Percentiles rank a stretch among this genome's conserved stretches.
These are phyloP conservation scores for Mycena maculata DNA, from an alignment of 768 basidiomycete genomes.

Conservation along the genomic window DNA sequence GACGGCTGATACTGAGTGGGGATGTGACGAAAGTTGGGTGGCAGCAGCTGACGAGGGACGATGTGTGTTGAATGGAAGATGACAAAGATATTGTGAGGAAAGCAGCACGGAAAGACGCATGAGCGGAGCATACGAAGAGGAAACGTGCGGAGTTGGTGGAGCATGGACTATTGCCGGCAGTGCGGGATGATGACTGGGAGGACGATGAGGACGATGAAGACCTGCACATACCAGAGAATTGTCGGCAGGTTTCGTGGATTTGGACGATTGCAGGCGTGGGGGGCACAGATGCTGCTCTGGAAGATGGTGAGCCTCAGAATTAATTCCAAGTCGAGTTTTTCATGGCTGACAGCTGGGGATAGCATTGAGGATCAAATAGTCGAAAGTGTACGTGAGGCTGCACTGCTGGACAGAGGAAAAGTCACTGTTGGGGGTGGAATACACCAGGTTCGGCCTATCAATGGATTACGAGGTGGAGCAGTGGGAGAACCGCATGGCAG, in stretches of 20 bases:
- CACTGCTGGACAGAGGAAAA: not conserved
- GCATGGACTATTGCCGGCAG: not conserved
- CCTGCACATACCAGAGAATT: not conserved
- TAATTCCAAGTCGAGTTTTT: no score
- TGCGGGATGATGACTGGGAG: not conserved
- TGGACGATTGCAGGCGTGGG: not conserved
- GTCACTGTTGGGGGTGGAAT: not conserved
- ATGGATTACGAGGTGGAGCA: not conserved
- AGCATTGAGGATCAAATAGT: not conserved
- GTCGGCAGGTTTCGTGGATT: not conserved
- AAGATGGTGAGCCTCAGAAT: not conserved
- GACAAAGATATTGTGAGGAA: not conserved
- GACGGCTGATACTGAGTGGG: not conserved
- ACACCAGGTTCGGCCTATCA: not conserved
- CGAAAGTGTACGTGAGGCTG: not conserved
- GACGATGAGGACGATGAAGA: not conserved
- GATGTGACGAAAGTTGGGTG: not conserved
- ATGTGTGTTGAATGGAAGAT: not conserved
- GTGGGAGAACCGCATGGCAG: not conserved
- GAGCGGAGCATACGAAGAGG: no score
- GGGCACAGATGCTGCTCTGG: not conserved
- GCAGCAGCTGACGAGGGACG: not conserved
- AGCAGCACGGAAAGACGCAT: not conserved
- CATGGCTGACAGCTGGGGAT: not conserved
- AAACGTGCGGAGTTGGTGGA: no score